phyloP scores from a whole-genome alignment of 2,329 filamentous ascomycete species.

The Cordyceps fumosorosea region DNA sequence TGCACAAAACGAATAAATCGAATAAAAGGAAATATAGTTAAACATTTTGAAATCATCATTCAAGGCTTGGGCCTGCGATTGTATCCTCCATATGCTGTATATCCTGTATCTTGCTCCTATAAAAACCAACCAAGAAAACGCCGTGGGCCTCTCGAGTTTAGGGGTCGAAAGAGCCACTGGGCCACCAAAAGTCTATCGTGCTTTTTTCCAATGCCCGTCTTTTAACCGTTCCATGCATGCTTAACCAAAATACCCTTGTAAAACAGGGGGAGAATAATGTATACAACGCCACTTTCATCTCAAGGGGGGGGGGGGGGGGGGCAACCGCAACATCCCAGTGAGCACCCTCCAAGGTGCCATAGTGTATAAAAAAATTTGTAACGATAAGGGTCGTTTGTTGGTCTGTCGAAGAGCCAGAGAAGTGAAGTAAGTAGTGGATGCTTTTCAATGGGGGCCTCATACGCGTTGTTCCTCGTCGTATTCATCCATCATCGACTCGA shows the following conservation, averaged over 20 bases:
- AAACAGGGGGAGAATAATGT: slow-evolving; percentile 10
- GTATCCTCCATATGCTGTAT: slow-evolving; percentile 11
- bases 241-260: neutral
- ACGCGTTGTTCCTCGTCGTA: slow-evolving; percentile 26
- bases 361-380: neutral
- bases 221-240: neutral
- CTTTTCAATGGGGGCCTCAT: slow-evolving; percentile 16
- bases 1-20: no score
- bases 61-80: slow-evolving; percentile 11
- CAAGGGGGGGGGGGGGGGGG: slow-evolving; percentile 2
- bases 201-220: neutral
- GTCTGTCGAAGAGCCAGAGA: slow-evolving; percentile 6
- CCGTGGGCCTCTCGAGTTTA: neutral
- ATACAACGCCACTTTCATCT: slow-evolving; percentile 10
- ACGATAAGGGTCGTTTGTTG: neutral
- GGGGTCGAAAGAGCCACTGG: neutral
- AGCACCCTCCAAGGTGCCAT: neutral
- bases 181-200: slow-evolving; percentile 5
- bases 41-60: neutral
- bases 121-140: slow-evolving; percentile 3
- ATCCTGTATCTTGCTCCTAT: slow-evolving; percentile 4
- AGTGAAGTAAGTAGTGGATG: slow-evolving; percentile 11
- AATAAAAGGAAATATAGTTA: no score
- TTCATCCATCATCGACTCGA: slow-evolving; percentile 27
- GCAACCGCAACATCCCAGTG: neutral